These are phyloP conservation scores for Macadamia integrifolia DNA, from an alignment of 164 flowering plant genomes.

Conservation along the genomic window DNA sequence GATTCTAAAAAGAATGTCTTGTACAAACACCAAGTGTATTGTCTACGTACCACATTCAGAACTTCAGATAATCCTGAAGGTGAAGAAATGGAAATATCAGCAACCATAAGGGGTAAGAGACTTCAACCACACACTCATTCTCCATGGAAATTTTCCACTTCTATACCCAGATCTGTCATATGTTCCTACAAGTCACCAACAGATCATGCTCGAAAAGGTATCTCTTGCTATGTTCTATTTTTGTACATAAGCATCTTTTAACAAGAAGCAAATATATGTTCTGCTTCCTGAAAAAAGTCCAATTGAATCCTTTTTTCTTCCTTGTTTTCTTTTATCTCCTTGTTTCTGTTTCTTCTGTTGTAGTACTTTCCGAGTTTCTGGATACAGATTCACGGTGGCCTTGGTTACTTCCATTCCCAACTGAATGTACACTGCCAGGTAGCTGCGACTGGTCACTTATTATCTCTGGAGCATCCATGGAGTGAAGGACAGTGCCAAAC, in stretches of 20 bases:
- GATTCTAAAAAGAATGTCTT: slow-evolving; percentile 10
- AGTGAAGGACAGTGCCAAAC: slow-evolving; percentile 11
- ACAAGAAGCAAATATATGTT: neutral
- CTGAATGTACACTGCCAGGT: slow-evolving; percentile 27
- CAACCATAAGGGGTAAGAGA: neutral
- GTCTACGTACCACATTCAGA: neutral
- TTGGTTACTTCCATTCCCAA: slow-evolving; percentile 19
- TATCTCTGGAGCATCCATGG: slow-evolving; percentile 27
- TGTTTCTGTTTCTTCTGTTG: slow-evolving; percentile 19
- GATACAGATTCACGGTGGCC: slow-evolving; percentile 17
- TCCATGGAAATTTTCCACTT: neutral
- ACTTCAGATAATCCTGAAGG: neutral
- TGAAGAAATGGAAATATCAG: neutral
- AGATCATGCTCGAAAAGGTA: neutral
- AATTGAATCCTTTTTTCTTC: neutral
- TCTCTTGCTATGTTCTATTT: neutral
- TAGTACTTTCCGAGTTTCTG: slow-evolving; percentile 14
- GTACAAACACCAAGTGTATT: neutral
- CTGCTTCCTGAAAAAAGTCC: neutral
- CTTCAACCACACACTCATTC: neutral
- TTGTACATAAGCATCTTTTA: neutral
- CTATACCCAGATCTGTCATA: neutral
- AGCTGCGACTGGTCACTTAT: slow-evolving; percentile 33
- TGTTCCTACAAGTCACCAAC: too few species aligned
- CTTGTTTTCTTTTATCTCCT: slow-evolving; percentile 15